Evolutionary conservation across 2,329 filamentous ascomycete species (phyloP).

Genomic region (Penicillium nordicum): DNA sequence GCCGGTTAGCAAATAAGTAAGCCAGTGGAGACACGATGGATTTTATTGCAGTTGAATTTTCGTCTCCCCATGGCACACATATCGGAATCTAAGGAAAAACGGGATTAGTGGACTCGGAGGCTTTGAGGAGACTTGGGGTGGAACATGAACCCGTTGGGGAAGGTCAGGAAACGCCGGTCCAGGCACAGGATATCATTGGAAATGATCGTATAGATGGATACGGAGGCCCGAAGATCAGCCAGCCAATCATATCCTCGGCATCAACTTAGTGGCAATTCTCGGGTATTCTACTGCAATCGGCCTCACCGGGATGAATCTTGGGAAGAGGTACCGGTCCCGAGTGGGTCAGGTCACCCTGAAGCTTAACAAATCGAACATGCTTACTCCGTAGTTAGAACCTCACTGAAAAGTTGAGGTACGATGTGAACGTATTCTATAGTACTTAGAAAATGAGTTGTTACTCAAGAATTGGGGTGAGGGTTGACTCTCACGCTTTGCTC

Average conservation of each 20-base stretch:
- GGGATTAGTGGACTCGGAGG: not conserved
- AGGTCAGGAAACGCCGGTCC: not conserved
- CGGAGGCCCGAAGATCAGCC: not conserved
- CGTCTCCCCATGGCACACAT: not conserved
- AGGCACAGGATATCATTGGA: constrained; percentile 2
- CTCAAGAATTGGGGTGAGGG: too few relatives aligned
- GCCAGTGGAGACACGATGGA: not conserved
- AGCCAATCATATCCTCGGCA: not conserved
- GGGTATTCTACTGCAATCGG: not conserved
- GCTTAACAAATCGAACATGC: not conserved
- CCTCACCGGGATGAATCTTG: not conserved
- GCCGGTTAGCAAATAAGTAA: not conserved
- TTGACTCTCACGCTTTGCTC: not conserved
- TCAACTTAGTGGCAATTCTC: not conserved
- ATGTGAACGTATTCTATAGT: not conserved
- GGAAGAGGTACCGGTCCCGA: not conserved
- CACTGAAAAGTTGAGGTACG: too few relatives aligned
- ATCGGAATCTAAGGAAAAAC: not conserved
- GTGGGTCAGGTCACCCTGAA: not conserved
- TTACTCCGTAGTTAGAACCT: too few relatives aligned
- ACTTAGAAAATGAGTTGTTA: fast-evolving
- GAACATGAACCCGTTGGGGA: not conserved
- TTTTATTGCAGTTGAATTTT: too few relatives aligned
- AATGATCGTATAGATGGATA: not conserved
- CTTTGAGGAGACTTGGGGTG: not conserved